A percentile compares a stretch with the other conserved stretches of the same genome.
Conservation (phyloP, 768 basidiomycete species). For the Boletellus sp. region DNA sequence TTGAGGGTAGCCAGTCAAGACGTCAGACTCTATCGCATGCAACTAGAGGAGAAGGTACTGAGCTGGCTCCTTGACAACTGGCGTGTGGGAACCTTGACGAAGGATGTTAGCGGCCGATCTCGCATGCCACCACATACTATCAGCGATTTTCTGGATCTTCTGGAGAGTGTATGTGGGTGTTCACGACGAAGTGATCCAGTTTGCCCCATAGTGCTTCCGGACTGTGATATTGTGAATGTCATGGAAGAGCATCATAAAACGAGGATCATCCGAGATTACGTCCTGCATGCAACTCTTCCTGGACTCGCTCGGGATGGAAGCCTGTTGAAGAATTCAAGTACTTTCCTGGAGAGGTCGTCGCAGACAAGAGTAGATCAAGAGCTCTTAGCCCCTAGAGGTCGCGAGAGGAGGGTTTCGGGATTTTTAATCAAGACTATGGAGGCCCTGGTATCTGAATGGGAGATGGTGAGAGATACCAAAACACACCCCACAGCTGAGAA, state of each 20-base stretch:
- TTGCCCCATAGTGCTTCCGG: conserved; percentile 59
- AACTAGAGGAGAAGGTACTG: conserved; percentile 82
- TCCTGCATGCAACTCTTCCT: conserved; percentile 64
- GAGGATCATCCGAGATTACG: conserved; percentile 62
- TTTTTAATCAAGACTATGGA: conserved; percentile 66
- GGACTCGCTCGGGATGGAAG: conserved; percentile 23
- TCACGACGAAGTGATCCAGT: conserved; percentile 43
- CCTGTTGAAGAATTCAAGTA: neutral
- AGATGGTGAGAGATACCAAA: conserved; percentile 32
- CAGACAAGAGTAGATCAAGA: conserved; percentile 24
- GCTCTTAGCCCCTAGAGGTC: conserved; percentile 45
- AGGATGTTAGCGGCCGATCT: conserved; percentile 33
- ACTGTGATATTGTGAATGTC: conserved; percentile 59
- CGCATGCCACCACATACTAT: conserved; percentile 52
- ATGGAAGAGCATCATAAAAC: conserved; percentile 57
- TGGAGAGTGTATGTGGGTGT: conserved; percentile 63
- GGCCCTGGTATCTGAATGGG: conserved; percentile 46
- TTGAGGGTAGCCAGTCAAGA: conserved; percentile 75
- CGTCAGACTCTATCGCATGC: conserved; percentile 77
- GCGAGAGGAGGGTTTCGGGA: conserved; percentile 58
- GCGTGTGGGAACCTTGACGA: conserved; percentile 43
- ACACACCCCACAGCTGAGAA: conserved; percentile 54
- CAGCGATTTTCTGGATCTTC: conserved; percentile 57
- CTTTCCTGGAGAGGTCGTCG: conserved; percentile 5
- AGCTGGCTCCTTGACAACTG: conserved; percentile 79